These are phyloP conservation scores for Fragilariopsis cylindrus DNA, from an alignment of 108 stramenopile genomes.

Conservation along the genomic window DNA sequence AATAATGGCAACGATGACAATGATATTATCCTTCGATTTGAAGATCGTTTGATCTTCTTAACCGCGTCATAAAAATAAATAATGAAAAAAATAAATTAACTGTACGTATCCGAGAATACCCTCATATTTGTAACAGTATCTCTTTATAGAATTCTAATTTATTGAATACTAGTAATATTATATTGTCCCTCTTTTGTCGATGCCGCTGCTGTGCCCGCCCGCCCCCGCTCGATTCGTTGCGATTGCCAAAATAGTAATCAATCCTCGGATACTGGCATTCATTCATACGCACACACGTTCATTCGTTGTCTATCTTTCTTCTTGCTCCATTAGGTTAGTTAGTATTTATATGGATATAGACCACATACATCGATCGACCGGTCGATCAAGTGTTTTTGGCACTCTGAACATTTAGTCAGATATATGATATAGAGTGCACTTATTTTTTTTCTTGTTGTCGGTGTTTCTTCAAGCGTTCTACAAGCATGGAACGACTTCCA, in stretches of 20 bases:
- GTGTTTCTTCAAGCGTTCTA: not conserved
- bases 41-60: conserved; percentile 67
- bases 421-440: no score
- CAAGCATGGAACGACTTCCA: not conserved
- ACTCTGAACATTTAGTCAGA: no score
- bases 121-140: not conserved
- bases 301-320: no score
- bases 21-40: conserved; percentile 44
- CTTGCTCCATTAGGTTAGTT: no score
- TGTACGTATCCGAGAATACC: not conserved
- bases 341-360: no score
- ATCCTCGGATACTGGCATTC: not conserved
- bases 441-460: no score
- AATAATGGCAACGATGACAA: conserved; percentile 33
- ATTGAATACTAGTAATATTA: not conserved
- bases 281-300: not conserved
- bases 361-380: no score
- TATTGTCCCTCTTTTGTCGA: not conserved
- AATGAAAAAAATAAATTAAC: not conserved
- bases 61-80: conserved; percentile 34
- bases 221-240: not conserved
- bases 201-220: not conserved
- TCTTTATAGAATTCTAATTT: not conserved
- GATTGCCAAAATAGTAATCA: not conserved
- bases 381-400: no score